Percentiles rank a stretch among this genome's conserved stretches.
These are phyloP conservation scores for Sporothrix globosa DNA, from an alignment of 2,329 filamentous ascomycete species.

Conservation along the genomic window DNA sequence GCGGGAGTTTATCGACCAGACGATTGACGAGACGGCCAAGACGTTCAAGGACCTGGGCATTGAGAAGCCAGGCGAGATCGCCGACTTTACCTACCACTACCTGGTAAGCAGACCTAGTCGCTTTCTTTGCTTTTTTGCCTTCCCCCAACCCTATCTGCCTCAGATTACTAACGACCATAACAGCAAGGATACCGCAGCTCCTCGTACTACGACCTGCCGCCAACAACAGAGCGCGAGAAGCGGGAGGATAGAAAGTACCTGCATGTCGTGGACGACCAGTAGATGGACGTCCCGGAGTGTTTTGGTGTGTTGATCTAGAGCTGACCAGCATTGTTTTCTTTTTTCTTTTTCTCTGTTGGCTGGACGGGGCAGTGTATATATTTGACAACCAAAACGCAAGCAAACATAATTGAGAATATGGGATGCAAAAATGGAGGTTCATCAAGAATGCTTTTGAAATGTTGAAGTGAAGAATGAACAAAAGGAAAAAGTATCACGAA, in stretches of 20 bases:
- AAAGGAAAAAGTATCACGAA: neutral
- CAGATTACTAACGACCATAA: conserved; percentile 42
- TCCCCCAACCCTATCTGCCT: neutral
- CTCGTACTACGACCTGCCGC: conserved; percentile 88
- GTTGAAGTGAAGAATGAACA: neutral
- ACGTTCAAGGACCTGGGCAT: conserved; percentile 94
- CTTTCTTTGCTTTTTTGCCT: neutral
- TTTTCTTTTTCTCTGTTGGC: conserved; percentile 19
- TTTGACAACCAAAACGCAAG: conserved; percentile 12
- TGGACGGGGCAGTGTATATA: conserved; percentile 29
- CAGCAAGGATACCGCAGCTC: conserved; percentile 89
- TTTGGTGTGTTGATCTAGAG: conserved; percentile 3
- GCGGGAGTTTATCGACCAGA: conserved; percentile 89
- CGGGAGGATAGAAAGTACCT: conserved; percentile 95
- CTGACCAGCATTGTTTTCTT: conserved; percentile 14
- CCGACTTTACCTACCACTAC: conserved; percentile 89
- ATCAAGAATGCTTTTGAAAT: neutral
- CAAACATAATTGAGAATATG: neutral
- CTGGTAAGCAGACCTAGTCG: conserved; percentile 62
- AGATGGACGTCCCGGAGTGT: conserved; percentile 39
- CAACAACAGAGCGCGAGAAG: conserved; percentile 92
- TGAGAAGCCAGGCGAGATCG: conserved; percentile 83
- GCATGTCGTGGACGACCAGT: conserved; percentile 89
- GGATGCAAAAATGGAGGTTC: neutral
- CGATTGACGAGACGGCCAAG: conserved; percentile 87